Evolutionary conservation across 805 yeast genomes (phyloP), one percentile per base, ranked within the genome.

Genomic region (Lipomyces yamadae): DNA sequence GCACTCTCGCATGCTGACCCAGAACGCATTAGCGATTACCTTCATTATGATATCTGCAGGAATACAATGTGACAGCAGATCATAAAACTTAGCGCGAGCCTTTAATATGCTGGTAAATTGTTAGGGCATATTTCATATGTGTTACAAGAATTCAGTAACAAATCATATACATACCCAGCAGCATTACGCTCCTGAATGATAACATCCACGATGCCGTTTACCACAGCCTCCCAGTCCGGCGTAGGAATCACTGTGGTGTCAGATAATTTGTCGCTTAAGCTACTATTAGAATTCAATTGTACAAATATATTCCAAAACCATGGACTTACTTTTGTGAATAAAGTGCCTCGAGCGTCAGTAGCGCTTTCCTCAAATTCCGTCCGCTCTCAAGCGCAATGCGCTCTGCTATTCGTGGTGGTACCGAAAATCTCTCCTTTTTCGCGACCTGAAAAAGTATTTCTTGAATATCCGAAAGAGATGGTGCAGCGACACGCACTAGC

Each of bases 201-300:
- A 13, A 85, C 82, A 5, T 76, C 79, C 0, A 96, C 89, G 72
- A 93, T 80, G 67, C 83, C 85, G 57, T 80, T 79, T 63, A 95
- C 86, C 10, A 93, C 94, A n/a, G 82, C 80, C 74, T 89, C 90
- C 99, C 99, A 95, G 77, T 95, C 99, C 32, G 97, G 86, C 56
- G 85, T 81, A 2, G 92, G 85, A 58, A 88, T 77, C 3, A 85
- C 81, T 0, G 91, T 83, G 1, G 79, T 74, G 5, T 56, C 53
- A 11, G 67, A 34, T 29, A 72, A 45, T 30, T 56, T 15, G 30
- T 64, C 71, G 34, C 69, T 66, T 33, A 5, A n/a, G 4, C 2
- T 35, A 34, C 39, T 4, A 32, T 29, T 52, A 29, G 34, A 15
- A 13, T 5, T 29, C 11, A 10, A 6, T 29, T 24, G 24, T 34